Base-by-base conservation (phyloP, 1,284 basidiomycete genomes). In the Fomitopsis palustris region DNA sequence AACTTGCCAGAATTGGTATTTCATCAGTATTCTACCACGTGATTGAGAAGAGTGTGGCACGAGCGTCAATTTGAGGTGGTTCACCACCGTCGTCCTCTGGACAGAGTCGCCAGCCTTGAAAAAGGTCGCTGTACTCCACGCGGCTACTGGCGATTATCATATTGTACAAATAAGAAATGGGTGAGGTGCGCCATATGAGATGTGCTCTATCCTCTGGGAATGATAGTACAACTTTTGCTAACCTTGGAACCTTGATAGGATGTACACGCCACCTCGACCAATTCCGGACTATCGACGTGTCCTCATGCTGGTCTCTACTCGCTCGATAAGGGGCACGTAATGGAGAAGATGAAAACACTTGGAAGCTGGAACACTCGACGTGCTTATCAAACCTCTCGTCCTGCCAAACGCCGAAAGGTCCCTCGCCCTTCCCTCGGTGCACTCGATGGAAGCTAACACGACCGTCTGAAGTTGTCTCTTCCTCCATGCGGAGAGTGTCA, bases 401-500 rank as follows among this genome's bases (percentile, higher is more conserved):
- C 78, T 17, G 66, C 73, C 21, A 82, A 82, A 60, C 75, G 80
- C 35, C 70, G 79, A 53, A 81, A 79, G 74, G 81, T 79, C 38
- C 23, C 59, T 25, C 8, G 25, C n/a, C 47, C 17, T 10, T 35
- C 12, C 16, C 29, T 19, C 9, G 23, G 7, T 7, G 17, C 19
- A 35, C 10, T 27, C 10, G 35, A 14, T 23, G 23, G 14, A 14
- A 25, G 23, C 21, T 55, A 19, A 35, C 17, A n/a, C 12, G 19
- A 23, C 16, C 35, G 2, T 17, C 12, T 4, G 0, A 43, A 78
- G 78, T 64, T 78, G 21, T 63, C 77, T 0, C 67, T 77, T 25
- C 90, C 92, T 9, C 73, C 78, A 7, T 95, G 93, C 69, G 80
- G 81, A 10, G 80, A 78, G 8, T 95, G 93, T 68, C 70, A 77